Conservation (phyloP, 1,284 basidiomycete species). For the Apiotrichum sp. region DNA sequence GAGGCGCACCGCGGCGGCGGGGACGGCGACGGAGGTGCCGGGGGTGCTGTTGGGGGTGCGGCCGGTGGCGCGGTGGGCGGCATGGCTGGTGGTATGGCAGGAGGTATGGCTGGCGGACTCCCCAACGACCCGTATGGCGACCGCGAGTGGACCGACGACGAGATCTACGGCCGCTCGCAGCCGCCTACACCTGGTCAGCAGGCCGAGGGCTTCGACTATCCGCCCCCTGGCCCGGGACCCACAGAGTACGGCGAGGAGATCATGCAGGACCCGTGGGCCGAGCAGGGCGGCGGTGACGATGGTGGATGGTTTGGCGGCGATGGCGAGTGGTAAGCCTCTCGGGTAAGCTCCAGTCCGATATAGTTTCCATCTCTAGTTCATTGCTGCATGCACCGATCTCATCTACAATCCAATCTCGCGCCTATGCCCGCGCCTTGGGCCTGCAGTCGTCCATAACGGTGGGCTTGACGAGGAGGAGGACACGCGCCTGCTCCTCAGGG, state of each 20-base stretch:
- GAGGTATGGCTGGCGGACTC: slow-evolving; percentile 20
- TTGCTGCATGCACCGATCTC: background rate
- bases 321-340: slow-evolving; percentile 8
- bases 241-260: slow-evolving; percentile 8
- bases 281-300: slow-evolving; percentile 10
- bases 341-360: no score
- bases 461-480: slow-evolving; percentile 43
- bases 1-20: slow-evolving; percentile 11
- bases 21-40: slow-evolving; percentile 3
- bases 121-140: slow-evolving; percentile 12
- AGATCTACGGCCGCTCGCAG: slow-evolving; percentile 36
- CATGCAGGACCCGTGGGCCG: slow-evolving; percentile 20
- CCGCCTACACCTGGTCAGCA: slow-evolving; percentile 11
- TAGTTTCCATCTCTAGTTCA: background rate
- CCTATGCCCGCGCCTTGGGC: slow-evolving; percentile 20
- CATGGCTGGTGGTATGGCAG: slow-evolving; percentile 8
- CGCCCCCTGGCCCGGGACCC: background rate
- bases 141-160: slow-evolving; percentile 29
- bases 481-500: slow-evolving; percentile 34
- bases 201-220: slow-evolving; percentile 18
- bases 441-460: slow-evolving; percentile 48
- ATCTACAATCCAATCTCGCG: background rate
- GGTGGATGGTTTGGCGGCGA: slow-evolving; percentile 20
- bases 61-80: slow-evolving; percentile 16
- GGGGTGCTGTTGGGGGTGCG: slow-evolving; percentile 14